Evolutionary conservation across 2,329 filamentous ascomycete genomes (phyloP).

Genomic region (Aspergillus sp.): DNA sequence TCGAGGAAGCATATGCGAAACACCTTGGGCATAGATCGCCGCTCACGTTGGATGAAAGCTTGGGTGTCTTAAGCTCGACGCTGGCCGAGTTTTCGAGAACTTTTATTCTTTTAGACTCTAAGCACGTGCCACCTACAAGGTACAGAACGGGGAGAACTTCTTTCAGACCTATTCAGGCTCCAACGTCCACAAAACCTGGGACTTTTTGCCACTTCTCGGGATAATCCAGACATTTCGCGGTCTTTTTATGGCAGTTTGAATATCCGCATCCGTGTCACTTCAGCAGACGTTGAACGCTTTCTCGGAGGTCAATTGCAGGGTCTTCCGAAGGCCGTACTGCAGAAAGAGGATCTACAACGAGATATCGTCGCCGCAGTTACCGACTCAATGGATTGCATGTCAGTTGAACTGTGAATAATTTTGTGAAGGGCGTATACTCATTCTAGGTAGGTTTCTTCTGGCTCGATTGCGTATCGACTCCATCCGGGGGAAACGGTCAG

Average conservation of each 20-base stretch:
- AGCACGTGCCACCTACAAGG: conserved; percentile 26
- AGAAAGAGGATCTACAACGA: conserved; percentile 18
- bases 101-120: conserved; percentile 33
- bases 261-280: conserved; percentile 34
- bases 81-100: conserved; percentile 15
- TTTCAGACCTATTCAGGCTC: conserved; percentile 24
- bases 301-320: conserved; percentile 23
- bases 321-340: conserved; percentile 16
- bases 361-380: conserved; percentile 25
- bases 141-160: conserved; percentile 2
- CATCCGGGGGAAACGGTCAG: conserved; percentile 14
- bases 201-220: conserved; percentile 36
- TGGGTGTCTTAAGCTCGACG: conserved; percentile 17
- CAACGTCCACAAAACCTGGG: conserved; percentile 19
- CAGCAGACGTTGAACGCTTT: conserved; percentile 35
- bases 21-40: conserved; percentile 15
- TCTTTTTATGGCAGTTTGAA: conserved; percentile 17
- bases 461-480: conserved; percentile 25
- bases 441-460: conserved; percentile 27
- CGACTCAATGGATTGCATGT: conserved; percentile 35
- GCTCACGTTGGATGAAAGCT: conserved; percentile 27
- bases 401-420: conserved; percentile 14
- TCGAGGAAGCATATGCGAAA: conserved; percentile 31
- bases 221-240: conserved; percentile 22
- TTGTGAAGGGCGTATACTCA: too few relatives aligned